phyloP scores from a whole-genome alignment of 768 basidiomycete species.

The Gloeostereum incarnatum region DNA sequence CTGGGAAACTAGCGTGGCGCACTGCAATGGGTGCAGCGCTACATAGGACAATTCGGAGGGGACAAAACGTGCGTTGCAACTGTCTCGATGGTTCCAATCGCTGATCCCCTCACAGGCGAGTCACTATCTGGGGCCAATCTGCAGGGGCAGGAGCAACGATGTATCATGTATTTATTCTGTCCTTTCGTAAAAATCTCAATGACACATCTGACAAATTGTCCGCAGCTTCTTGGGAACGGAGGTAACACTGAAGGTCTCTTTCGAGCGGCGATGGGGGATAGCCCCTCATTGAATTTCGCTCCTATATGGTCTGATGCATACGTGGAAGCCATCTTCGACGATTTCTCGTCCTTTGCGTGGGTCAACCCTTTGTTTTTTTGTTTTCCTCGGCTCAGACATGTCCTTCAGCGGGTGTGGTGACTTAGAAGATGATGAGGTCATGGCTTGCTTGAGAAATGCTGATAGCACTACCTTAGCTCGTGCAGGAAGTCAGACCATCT shows the following conservation, averaged over 20 bases:
- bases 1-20: slow-evolving; percentile 1
- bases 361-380: slow-evolving; percentile 7
- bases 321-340: slow-evolving; percentile 22
- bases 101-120: no score
- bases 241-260: slow-evolving; percentile 28
- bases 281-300: slow-evolving; percentile 28
- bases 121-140: slow-evolving; percentile 9
- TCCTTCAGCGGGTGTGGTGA: slow-evolving; percentile 1
- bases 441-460: slow-evolving; percentile 24
- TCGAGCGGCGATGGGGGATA: slow-evolving; percentile 32
- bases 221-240: slow-evolving; percentile 27
- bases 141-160: slow-evolving; percentile 7
- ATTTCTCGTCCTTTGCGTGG: slow-evolving; percentile 26
- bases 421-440: slow-evolving; percentile 9
- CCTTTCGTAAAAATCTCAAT: slow-evolving; percentile 21
- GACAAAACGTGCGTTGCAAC: no score
- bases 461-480: slow-evolving; percentile 16
- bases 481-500: slow-evolving; percentile 21
- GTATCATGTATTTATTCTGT: slow-evolving; percentile 22
- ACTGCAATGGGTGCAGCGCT: no score
- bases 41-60: no score
- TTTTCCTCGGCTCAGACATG: background rate
- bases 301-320: slow-evolving; percentile 23
- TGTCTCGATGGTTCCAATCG: no score
- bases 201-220: no score